Conservation (phyloP, 2,329 filamentous ascomycete genomes). For the Hymenoscyphus fraxineus region DNA sequence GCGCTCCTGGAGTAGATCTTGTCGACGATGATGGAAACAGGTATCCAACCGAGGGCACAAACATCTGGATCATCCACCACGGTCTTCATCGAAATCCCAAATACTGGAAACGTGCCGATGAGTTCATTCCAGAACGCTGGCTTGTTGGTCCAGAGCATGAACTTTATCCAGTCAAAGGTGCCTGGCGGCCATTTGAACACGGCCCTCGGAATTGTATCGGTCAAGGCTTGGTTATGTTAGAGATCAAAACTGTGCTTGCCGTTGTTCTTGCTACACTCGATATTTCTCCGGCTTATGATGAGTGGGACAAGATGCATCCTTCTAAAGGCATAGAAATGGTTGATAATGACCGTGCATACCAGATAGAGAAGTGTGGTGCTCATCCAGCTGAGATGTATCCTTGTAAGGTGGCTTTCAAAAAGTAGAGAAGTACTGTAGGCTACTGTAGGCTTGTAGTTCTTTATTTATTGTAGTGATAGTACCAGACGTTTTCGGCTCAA, state of each 20-base stretch:
- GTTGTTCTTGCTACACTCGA: slow-evolving; percentile 39
- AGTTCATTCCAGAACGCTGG: slow-evolving; percentile 48
- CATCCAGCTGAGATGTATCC: slow-evolving; percentile 23
- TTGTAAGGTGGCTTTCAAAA: slow-evolving; percentile 36
- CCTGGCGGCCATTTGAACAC: slow-evolving; percentile 53
- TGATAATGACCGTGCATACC: slow-evolving; percentile 21
- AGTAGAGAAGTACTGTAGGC: background rate
- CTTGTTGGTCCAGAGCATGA: slow-evolving; percentile 37
- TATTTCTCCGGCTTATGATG: slow-evolving; percentile 21
- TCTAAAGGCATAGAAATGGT: slow-evolving; percentile 17
- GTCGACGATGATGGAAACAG: slow-evolving; percentile 17
- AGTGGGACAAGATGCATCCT: slow-evolving; percentile 19
- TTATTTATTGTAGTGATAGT: background rate
- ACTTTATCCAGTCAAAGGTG: slow-evolving; percentile 37
- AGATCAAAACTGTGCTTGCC: slow-evolving; percentile 46
- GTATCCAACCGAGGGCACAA: slow-evolving; percentile 18
- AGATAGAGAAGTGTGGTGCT: slow-evolving; percentile 17
- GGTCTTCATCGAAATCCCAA: slow-evolving; percentile 37
- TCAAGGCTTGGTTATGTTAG: slow-evolving; percentile 49
- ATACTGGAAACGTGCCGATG: slow-evolving; percentile 42
- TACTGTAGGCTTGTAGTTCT: background rate
- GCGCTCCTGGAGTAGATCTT: slow-evolving; percentile 14
- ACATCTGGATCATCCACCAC: slow-evolving; percentile 18
- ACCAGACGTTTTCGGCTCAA: too few species aligned
- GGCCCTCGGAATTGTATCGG: slow-evolving; percentile 55